These are phyloP conservation scores for Madurella fahalii DNA, from an alignment of 2,329 filamentous ascomycete genomes.

Conservation along the genomic window DNA sequence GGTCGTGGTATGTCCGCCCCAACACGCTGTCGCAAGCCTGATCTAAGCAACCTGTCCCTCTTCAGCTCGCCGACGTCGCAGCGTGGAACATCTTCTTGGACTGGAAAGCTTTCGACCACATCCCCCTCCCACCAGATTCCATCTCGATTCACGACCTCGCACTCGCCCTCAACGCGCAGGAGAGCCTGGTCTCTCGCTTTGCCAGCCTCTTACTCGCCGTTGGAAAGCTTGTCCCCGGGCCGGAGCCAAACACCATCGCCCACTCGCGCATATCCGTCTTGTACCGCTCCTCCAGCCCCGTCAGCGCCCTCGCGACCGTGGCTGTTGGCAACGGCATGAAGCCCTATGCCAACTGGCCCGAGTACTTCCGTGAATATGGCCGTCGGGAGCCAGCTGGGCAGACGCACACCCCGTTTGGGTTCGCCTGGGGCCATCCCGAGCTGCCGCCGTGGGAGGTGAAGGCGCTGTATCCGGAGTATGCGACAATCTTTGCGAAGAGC, in stretches of 20 bases:
- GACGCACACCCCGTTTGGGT: conserved; percentile 24
- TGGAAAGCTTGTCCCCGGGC: conserved; percentile 17
- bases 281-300: conserved; percentile 14
- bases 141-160: conserved; percentile 26
- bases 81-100: conserved; percentile 24
- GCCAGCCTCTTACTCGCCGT: conserved; percentile 20
- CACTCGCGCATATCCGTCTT: conserved; percentile 25
- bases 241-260: conserved; percentile 11
- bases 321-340: conserved; percentile 27
- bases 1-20: conserved; percentile 13
- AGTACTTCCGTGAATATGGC: conserved; percentile 24
- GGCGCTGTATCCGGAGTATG: conserved; percentile 24
- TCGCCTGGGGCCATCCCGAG: conserved; percentile 24
- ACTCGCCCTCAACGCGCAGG: conserved; percentile 19
- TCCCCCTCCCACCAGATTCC: conserved; percentile 18
- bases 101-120: conserved; percentile 30
- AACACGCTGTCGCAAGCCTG: neutral
- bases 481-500: conserved; percentile 17
- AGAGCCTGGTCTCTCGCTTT: conserved; percentile 26
- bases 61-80: conserved; percentile 19
- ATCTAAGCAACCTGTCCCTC: neutral
- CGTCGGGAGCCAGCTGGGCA: conserved; percentile 20
- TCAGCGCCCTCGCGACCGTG: conserved; percentile 20
- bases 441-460: conserved; percentile 28
- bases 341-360: conserved; percentile 26